phyloP scores from a whole-genome alignment of 306 rosid species.

The Cicer cuneatum region DNA sequence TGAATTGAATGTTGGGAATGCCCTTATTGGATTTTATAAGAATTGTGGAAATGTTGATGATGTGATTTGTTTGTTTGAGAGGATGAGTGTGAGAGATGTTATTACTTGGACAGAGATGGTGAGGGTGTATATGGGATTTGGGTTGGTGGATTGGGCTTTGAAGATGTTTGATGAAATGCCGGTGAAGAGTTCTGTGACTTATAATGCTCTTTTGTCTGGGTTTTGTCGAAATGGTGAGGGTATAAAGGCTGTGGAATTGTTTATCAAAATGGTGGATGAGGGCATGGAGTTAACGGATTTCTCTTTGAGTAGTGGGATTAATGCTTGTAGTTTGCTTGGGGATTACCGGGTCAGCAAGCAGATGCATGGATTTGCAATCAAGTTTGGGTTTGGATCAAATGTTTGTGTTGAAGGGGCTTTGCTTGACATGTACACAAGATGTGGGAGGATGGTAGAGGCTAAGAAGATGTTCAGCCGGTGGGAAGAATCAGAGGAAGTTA shows the following conservation, averaged over 20 bases:
- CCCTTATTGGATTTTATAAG: slow-evolving; percentile 70
- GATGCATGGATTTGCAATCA: slow-evolving; percentile 71
- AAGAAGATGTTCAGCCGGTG: slow-evolving; percentile 61
- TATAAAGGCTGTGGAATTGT: slow-evolving; percentile 60
- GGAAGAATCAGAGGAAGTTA: slow-evolving; percentile 58
- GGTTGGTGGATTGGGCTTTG: slow-evolving; percentile 62
- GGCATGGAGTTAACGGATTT: slow-evolving; percentile 66
- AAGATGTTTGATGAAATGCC: slow-evolving; percentile 74
- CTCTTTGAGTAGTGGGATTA: slow-evolving; percentile 65
- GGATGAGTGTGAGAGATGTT: slow-evolving; percentile 67
- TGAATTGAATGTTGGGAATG: slow-evolving; percentile 73
- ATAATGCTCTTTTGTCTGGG: slow-evolving; percentile 78
- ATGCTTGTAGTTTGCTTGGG: slow-evolving; percentile 70
- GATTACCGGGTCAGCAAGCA: slow-evolving; percentile 62
- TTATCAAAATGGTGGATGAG: slow-evolving; percentile 61
- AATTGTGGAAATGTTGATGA: slow-evolving; percentile 55
- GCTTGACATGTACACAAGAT: slow-evolving; percentile 84
- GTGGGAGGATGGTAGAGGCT: slow-evolving; percentile 76
- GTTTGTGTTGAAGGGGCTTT: slow-evolving; percentile 65
- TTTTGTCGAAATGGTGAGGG: slow-evolving; percentile 69
- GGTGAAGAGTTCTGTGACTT: slow-evolving; percentile 59
- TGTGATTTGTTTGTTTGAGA: slow-evolving; percentile 59
- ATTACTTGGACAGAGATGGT: slow-evolving; percentile 82
- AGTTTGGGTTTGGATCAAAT: slow-evolving; percentile 74
- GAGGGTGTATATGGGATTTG: slow-evolving; percentile 68